Evolutionary conservation across 2,329 filamentous ascomycete genomes (phyloP).

Genomic region (Ceratocystis destructans): DNA sequence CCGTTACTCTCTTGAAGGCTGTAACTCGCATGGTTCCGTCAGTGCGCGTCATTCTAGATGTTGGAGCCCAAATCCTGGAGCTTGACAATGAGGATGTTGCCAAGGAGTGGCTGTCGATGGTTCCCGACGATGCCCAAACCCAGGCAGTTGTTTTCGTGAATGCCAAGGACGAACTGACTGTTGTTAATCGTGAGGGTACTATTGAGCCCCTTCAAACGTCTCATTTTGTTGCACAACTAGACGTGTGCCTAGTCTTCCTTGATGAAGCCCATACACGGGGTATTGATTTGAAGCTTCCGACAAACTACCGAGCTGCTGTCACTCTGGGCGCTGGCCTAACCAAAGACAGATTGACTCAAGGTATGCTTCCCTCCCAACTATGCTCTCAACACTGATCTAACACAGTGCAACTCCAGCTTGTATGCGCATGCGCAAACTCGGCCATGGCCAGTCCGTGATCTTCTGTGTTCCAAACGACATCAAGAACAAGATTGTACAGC

Average conservation of each 20-base stretch:
- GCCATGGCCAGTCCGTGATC: constrained; percentile 48
- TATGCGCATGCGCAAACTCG: constrained; percentile 59
- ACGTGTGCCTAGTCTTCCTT: constrained; percentile 50
- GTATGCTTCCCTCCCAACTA: constrained; percentile 27
- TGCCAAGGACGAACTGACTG: constrained; percentile 35
- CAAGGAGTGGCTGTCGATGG: constrained; percentile 35
- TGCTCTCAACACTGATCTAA: background rate
- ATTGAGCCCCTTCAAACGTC: constrained; percentile 43
- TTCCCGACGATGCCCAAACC: background rate
- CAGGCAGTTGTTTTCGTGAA: constrained; percentile 22
- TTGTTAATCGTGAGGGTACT: constrained; percentile 36
- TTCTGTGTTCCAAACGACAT: constrained; percentile 50
- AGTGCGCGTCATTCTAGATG: constrained; percentile 52
- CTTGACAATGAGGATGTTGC: constrained; percentile 43
- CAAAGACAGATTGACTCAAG: constrained; percentile 58
- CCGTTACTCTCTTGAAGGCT: constrained; percentile 32
- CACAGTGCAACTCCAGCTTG: constrained; percentile 34
- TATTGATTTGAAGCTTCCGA: constrained; percentile 50
- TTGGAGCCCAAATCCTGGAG: constrained; percentile 57
- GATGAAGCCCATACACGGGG: constrained; percentile 60
- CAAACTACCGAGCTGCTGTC: constrained; percentile 47
- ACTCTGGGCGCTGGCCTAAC: constrained; percentile 51
- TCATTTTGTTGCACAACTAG: constrained; percentile 41
- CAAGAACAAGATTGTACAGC: constrained; percentile 35
- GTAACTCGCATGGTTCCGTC: constrained; percentile 29